phyloP scores from a whole-genome alignment of 1,284 basidiomycete species.

The Phlebopus sp. region DNA sequence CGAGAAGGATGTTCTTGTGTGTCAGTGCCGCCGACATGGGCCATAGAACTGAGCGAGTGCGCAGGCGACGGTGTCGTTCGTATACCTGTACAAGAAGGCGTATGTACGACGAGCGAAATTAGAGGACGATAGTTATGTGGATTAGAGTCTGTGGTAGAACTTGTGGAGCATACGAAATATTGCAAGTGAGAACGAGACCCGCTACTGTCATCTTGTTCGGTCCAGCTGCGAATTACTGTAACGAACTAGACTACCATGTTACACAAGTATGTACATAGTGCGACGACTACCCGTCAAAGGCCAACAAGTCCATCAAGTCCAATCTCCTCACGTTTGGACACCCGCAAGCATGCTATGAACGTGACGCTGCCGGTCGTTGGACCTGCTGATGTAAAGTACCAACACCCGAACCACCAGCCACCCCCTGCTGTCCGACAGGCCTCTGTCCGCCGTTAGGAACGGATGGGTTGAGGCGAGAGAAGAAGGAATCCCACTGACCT shows the following conservation, averaged over 20 bases:
- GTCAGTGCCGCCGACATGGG: too few relatives aligned
- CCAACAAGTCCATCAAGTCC: not conserved
- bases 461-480: constrained; percentile 41
- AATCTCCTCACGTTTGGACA: not conserved
- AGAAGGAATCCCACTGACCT: constrained; percentile 81
- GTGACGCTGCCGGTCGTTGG: not conserved
- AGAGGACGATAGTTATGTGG: too few relatives aligned
- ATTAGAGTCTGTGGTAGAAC: too few relatives aligned
- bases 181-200: too few relatives aligned
- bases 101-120: constrained; percentile 10
- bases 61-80: not conserved
- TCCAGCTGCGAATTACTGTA: too few relatives aligned
- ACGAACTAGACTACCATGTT: too few relatives aligned
- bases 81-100: not conserved
- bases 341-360: constrained; percentile 1
- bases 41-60: constrained; percentile 35
- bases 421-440: not conserved
- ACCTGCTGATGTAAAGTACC: not conserved
- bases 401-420: not conserved
- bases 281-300: too few relatives aligned
- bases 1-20: constrained; percentile 37
- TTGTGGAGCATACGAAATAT: not conserved
- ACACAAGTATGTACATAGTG: constrained; percentile 15
- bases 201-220: not conserved
- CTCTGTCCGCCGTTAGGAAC: constrained; percentile 6